Evolutionary conservation across 345 rosid genomes (phyloP).

Genomic region (Acer negundo): DNA sequence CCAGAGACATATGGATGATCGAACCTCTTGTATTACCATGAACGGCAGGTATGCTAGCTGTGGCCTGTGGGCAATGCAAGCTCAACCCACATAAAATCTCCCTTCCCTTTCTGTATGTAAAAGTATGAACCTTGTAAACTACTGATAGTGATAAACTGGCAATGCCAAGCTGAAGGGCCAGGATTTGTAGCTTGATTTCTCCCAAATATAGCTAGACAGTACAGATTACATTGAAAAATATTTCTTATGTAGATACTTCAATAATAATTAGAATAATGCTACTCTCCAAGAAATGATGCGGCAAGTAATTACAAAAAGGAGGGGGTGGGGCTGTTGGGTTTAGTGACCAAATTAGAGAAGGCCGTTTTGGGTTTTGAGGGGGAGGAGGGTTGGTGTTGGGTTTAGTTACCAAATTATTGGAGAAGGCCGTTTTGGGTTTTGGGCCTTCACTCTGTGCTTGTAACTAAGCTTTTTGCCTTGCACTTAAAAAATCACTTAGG

Average conservation of each 20-base stretch:
- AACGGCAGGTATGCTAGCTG: not conserved
- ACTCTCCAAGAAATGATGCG: too few species aligned
- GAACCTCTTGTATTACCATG: slow-evolving; percentile 43
- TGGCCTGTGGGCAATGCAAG: slow-evolving; percentile 1
- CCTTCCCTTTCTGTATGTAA: not conserved
- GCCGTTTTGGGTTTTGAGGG: too few species aligned
- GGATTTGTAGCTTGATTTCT: not conserved
- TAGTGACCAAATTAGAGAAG: not conserved
- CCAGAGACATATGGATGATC: slow-evolving; percentile 58
- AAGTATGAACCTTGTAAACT: not conserved
- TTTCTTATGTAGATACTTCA: not conserved
- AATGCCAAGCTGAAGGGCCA: not conserved
- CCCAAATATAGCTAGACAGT: not conserved
- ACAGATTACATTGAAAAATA: not conserved
- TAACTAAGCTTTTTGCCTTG: too few species aligned
- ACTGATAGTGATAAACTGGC: not conserved
- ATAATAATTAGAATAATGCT: not conserved
- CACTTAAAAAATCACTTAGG: too few species aligned
- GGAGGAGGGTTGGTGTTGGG: too few species aligned
- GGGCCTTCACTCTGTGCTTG: not conserved
- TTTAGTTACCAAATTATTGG: too few species aligned
- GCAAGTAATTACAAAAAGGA: too few species aligned
- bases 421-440: not conserved
- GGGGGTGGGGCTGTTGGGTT: too few species aligned
- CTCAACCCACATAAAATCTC: not conserved